Evolutionary conservation across 2,329 filamentous ascomycete genomes (phyloP), one percentile per base, ranked within the genome.

Genomic region (Colletotrichum limetticola): DNA sequence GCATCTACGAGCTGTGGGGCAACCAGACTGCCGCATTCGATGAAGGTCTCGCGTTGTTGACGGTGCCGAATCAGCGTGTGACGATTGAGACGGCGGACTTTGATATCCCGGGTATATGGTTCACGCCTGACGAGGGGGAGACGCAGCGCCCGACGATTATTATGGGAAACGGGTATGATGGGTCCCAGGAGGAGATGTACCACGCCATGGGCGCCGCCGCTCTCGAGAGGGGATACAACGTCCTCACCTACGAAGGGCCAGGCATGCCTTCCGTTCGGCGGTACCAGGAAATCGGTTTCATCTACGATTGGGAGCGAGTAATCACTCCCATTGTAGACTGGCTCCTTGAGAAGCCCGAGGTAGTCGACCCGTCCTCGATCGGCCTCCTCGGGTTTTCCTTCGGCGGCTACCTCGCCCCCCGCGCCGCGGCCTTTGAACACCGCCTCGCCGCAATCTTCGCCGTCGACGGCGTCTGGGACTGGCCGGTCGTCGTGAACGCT

Each of bases 401-500:
- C 19, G 42, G 42, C 2, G 42, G 42, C 42, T 49, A 49, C 42
- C 42, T 49, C 42, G 42, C 79, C 4, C 76, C 82, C 1, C 81
- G 84, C 5, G 85, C 84, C 1, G 84, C 85, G 0, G 83, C 84
- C 0, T 85, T 84, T 72, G 85, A 87, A 69, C 82, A 79, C 61
- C 82, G 85, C 2, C 72, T 86, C 11, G 77, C 79, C 0, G 85
- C 84, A 1, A 76, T 81, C 5, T 76, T 85, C 60, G 78, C 80
- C 42, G 78, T 84, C 30, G 84, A 85, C 73, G 85, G 83, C 2
- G 69, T 86, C 3, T 83, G 77, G 72, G 78, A 82, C 22, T 58
- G 24, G 24, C 24, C 24, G 19, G 30, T 24, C 22, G 30, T 58
- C 55, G 55, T 58, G 9, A 58, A 58, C 8, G 42, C 42, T 7